These are phyloP conservation scores for Pythium sukuiense DNA, from an alignment of 352 stramenopile genomes.

Conservation along the genomic window DNA sequence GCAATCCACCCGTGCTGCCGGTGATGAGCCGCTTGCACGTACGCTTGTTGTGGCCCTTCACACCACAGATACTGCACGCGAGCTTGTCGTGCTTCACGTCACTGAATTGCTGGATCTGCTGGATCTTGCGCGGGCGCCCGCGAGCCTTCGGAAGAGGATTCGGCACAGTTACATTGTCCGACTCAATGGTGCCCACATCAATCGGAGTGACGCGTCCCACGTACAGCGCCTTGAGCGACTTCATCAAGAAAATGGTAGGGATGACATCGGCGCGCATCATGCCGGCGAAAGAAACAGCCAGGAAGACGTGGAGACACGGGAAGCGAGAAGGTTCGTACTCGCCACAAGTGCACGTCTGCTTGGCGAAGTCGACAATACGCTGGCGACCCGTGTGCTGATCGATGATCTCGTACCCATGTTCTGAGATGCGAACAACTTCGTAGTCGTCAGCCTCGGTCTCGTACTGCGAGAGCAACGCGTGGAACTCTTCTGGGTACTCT, in stretches of 20 bases:
- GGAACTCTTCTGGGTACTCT: constrained; percentile 77
- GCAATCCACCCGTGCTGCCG: constrained; percentile 12
- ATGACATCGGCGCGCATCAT: constrained; percentile 73
- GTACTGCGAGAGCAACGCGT: constrained; percentile 62
- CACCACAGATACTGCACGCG: constrained; percentile 72
- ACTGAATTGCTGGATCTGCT: constrained; percentile 78
- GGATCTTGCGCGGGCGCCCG: constrained; percentile 70
- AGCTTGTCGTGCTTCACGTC: constrained; percentile 74
- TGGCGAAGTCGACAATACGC: constrained; percentile 72
- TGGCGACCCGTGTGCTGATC: constrained; percentile 61
- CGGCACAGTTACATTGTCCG: constrained; percentile 58
- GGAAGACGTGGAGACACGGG: constrained; percentile 77
- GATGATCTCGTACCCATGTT: constrained; percentile 79
- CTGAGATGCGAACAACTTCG: constrained; percentile 66
- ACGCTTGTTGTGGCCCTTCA: constrained; percentile 85
- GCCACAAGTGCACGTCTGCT: constrained; percentile 73
- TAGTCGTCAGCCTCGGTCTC: constrained; percentile 54
- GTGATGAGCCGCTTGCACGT: constrained; percentile 63
- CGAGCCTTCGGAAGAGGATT: constrained; percentile 55
- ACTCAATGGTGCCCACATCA: constrained; percentile 66
- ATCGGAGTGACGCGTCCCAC: constrained; percentile 74
- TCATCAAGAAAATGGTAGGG: constrained; percentile 79
- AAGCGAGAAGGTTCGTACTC: constrained; percentile 76
- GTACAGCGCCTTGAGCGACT: constrained; percentile 74
- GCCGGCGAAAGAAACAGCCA: constrained; percentile 61